Evolutionary conservation across 1,284 basidiomycete species (phyloP).

Genomic region (Erythrobasidium hasegawianum): DNA sequence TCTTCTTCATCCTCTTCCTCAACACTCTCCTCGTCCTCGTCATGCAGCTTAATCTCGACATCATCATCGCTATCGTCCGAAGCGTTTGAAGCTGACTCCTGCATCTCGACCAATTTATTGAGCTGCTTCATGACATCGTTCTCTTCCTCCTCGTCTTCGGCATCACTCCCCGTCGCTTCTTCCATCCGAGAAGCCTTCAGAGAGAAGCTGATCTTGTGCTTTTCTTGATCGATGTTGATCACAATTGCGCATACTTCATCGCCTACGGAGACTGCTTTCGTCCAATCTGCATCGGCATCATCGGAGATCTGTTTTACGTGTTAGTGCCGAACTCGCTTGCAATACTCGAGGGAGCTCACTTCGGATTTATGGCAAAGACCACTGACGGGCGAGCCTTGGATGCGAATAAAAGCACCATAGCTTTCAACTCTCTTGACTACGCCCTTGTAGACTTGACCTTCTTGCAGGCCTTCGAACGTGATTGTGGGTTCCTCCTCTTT

Average conservation of each 20-base stretch:
- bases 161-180: conserved; percentile 52
- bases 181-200: conserved; percentile 49
- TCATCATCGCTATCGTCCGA: conserved; percentile 50
- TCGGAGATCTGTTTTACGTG: conserved; percentile 68
- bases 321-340: neutral
- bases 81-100: conserved; percentile 54
- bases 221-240: conserved; percentile 65
- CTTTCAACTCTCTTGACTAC: conserved; percentile 60
- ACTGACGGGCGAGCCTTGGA: conserved; percentile 73
- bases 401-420: conserved; percentile 88
- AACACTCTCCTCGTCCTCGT: conserved; percentile 52
- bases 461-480: conserved; percentile 54
- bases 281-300: conserved; percentile 67
- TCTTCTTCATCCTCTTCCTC: conserved; percentile 42
- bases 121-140: conserved; percentile 54
- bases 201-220: conserved; percentile 56
- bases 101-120: conserved; percentile 47
- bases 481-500: conserved; percentile 69
- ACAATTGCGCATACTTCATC: conserved; percentile 81
- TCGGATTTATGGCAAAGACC: conserved; percentile 94
- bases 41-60: conserved; percentile 59
- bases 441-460: conserved; percentile 49
- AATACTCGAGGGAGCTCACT: conserved; percentile 53
- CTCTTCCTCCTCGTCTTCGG: conserved; percentile 52
- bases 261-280: conserved; percentile 73